phyloP scores from a whole-genome alignment of 306 rosid genomes.

The Aeschynomene evenia region DNA sequence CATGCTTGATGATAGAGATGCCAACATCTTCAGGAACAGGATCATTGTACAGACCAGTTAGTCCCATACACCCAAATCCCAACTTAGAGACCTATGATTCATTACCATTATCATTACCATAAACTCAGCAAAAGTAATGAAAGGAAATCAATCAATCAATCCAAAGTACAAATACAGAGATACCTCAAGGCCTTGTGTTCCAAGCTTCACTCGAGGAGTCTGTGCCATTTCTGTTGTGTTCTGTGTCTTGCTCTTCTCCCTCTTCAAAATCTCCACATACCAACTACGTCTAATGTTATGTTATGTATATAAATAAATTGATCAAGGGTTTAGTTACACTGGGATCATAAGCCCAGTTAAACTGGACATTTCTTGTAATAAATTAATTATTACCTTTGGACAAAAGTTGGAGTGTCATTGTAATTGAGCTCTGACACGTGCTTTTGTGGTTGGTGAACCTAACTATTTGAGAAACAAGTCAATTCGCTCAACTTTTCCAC shows the following conservation, averaged over 20 bases:
- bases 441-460: background rate
- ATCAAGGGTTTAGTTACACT: background rate
- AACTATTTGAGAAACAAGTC: background rate
- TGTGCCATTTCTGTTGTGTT: conserved; percentile 30
- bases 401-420: background rate
- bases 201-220: conserved; percentile 34
- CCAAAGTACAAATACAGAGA: background rate
- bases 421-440: background rate
- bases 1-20: conserved; percentile 55
- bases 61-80: conserved; percentile 83
- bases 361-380: no score
- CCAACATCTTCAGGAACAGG: conserved; percentile 63
- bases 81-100: conserved; percentile 73
- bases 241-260: background rate
- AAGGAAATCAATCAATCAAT: background rate
- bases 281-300: background rate
- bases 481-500: no score
- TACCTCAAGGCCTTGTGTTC: conserved; percentile 32
- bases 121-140: background rate
- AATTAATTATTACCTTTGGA: no score
- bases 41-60: conserved; percentile 53
- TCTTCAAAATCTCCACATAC: background rate
- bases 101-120: background rate
- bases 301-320: no score
- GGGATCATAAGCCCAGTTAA: no score